Evolutionary conservation across 139 green algal species (phyloP).

Genomic region (Coelastrella sp.): DNA sequence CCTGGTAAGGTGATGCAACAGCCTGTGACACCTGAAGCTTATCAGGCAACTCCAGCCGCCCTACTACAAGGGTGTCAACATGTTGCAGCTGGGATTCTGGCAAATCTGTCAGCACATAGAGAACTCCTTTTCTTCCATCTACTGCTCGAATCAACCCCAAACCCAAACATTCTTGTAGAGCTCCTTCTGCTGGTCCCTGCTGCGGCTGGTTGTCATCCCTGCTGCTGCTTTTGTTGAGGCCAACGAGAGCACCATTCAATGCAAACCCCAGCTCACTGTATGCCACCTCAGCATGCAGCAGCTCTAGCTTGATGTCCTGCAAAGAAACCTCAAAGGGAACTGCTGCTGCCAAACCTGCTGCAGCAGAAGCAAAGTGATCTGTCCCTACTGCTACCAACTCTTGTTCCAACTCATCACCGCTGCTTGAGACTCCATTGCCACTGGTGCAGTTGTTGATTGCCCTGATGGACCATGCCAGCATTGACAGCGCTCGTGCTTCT

Average conservation of each 20-base stretch:
- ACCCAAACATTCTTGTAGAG: slow-evolving; percentile 69
- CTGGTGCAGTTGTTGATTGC: slow-evolving; percentile 19
- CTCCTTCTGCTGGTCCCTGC: slow-evolving; percentile 8
- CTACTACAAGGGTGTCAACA: slow-evolving; percentile 69
- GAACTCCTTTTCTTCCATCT: slow-evolving; percentile 50
- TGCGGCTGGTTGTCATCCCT: slow-evolving; percentile 22
- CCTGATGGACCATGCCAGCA: slow-evolving; percentile 70
- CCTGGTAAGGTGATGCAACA: slow-evolving; percentile 66
- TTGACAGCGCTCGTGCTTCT: slow-evolving; percentile 70
- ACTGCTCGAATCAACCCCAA: slow-evolving; percentile 78
- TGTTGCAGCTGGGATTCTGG: slow-evolving; percentile 48
- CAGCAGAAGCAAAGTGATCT: slow-evolving; percentile 55
- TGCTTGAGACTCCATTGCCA: slow-evolving; percentile 50
- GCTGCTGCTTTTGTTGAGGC: slow-evolving; percentile 49
- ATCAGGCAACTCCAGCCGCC: slow-evolving; percentile 75
- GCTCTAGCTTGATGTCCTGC: slow-evolving; percentile 53
- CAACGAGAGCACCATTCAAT: slow-evolving; percentile 81
- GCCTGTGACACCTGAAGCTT: slow-evolving; percentile 63
- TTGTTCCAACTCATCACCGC: no score
- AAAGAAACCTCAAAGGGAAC: slow-evolving; percentile 60
- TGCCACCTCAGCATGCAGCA: slow-evolving; percentile 56
- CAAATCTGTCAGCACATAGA: slow-evolving; percentile 77
- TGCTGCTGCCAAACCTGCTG: slow-evolving; percentile 57
- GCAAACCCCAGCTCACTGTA: slow-evolving; percentile 54
- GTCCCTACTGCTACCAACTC: slow-evolving; percentile 27